Conservation (phyloP, 805 yeast species). For the Isabelozyma pseudorhagii region DNA sequence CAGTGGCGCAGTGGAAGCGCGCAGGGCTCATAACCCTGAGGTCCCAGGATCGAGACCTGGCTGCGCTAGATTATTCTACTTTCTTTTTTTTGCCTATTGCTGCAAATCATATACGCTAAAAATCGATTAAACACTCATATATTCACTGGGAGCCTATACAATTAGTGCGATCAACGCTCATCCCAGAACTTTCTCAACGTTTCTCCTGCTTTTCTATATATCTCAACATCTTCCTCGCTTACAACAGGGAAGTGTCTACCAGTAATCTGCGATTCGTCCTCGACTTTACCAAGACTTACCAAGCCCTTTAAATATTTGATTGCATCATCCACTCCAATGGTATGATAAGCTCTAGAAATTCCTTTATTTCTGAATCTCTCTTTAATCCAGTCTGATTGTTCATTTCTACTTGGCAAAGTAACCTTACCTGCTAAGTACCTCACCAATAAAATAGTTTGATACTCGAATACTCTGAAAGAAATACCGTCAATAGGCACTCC, state of each 20-base stretch:
- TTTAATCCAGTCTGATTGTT: constrained; percentile 45
- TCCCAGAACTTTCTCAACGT: constrained; percentile 18
- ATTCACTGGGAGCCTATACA: background rate
- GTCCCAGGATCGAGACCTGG: constrained; percentile 96
- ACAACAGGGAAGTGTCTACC: constrained; percentile 22
- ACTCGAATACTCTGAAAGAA: constrained; percentile 58
- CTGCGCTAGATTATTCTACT: constrained; percentile 59
- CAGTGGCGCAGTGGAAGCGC: constrained; percentile 99
- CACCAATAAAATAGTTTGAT: constrained; percentile 64
- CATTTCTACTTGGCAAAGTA: constrained; percentile 42
- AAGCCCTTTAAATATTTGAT: constrained; percentile 19
- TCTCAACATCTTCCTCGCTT: constrained; percentile 11
- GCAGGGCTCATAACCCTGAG: constrained; percentile 99
- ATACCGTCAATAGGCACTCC: constrained; percentile 60
- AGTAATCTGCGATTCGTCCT: constrained; percentile 5
- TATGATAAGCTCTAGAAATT: constrained; percentile 27
- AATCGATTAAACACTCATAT: background rate
- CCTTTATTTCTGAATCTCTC: constrained; percentile 43
- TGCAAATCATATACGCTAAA: no score
- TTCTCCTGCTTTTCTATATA: constrained; percentile 11
- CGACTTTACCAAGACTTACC: constrained; percentile 18
- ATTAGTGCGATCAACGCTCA: constrained; percentile 7
- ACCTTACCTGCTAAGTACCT: constrained; percentile 59
- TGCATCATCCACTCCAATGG: constrained; percentile 31
- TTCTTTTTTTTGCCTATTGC: background rate